Base-by-base conservation (phyloP, 2,329 filamentous ascomycete species). In the Fusarium guadeloupense region DNA sequence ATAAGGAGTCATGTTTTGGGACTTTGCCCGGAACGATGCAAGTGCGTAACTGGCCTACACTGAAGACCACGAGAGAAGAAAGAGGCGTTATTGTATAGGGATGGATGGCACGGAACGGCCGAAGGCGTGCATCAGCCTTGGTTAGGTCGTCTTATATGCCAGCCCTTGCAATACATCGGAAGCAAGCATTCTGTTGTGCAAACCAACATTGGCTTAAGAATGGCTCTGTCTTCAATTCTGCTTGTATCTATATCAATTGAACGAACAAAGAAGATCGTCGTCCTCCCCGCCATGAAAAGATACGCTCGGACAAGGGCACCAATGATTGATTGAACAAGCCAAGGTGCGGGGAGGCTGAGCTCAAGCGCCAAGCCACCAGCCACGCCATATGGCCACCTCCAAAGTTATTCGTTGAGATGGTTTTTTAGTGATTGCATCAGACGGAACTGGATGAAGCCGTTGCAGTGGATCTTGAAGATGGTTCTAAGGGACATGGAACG, bases 301-400 rank as follows among this genome's bases (percentile, higher is more conserved):
- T 17, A 9, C 19, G 12, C 20, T 31, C 19, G 44, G 51, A 49
- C 19, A 31, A 41, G 37, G 37, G n/a, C 20, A 45, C 37, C 20
- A 33, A 41, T 26, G 38, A 41, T 55, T 26, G 38, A 41, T 55
- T 31, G 21, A 19, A 54, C 19, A 35, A 25, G 44, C 23, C 28
- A 46, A 30, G 37, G 39, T 63, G 59, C 41, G 59, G 48, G 46
- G 60, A 53, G 60, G 60, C 61, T 64, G 60, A 54, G 61, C 44
- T 52, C 20, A 14, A 33, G 26, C 38, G 33, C 26, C 21, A 43
- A 28, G 57, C 57, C 51, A 52, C 57, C 60, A 64, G 56, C 56
- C 60, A 64, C 60, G 50, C 55, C 40, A 53, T 17, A 39, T 60
- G 28, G 46, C 54, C 46, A 59, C 39, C 28, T 46, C 58, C 12